Conservation (phyloP, 176 grass and related monocot genomes). For the Cocos nucifera region DNA sequence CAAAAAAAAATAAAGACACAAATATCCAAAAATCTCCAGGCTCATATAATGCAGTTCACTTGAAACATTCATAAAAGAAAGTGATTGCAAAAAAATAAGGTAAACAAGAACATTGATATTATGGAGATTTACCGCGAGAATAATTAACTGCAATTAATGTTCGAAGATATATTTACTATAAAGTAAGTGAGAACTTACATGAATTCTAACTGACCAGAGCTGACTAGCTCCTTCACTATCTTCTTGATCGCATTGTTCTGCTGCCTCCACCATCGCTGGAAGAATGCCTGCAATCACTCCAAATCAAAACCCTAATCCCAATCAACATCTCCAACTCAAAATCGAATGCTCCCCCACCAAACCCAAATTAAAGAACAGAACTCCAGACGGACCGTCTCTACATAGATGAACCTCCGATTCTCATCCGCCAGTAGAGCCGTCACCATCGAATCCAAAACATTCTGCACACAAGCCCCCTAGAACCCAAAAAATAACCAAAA, state of each 20-base stretch:
- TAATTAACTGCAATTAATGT: too few relatives aligned
- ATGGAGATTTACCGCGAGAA: neutral
- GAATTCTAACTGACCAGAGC: conserved; percentile 71
- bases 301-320: neutral
- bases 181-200: conserved; percentile 37
- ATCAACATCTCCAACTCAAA: neutral
- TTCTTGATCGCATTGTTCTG: conserved; percentile 64
- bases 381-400: conserved; percentile 47
- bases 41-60: too few relatives aligned
- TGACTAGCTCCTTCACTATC: conserved; percentile 58
- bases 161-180: too few relatives aligned
- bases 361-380: neutral
- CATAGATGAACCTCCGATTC: conserved; percentile 89
- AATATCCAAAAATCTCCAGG: too few relatives aligned
- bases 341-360: neutral
- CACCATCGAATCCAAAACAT: conserved; percentile 79
- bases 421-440: conserved; percentile 67
- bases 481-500: neutral
- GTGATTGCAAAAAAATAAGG: neutral
- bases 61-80: too few relatives aligned
- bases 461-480: conserved; percentile 73
- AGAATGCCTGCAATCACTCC: conserved; percentile 50
- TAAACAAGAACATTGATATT: conserved; percentile 4
- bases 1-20: neutral
- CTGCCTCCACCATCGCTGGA: conserved; percentile 92